Evolutionary conservation across 345 rosid species (phyloP).

Genomic region (Xanthoceras sorbifolium): DNA sequence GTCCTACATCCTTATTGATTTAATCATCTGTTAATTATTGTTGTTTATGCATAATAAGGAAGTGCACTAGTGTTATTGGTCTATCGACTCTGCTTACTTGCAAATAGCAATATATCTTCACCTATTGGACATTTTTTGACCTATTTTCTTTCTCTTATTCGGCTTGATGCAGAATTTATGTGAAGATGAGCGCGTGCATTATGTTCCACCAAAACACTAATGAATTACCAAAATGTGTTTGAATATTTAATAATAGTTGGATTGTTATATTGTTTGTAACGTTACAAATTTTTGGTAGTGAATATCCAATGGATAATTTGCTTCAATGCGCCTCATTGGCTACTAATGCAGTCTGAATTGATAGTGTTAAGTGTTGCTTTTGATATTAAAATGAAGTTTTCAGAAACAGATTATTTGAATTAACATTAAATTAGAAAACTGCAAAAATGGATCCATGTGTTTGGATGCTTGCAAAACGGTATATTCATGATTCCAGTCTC

Average conservation of each 20-base stretch:
- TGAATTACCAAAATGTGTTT: constrained; percentile 23
- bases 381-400: neutral
- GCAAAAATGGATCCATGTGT: too few species aligned
- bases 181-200: constrained; percentile 78
- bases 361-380: neutral
- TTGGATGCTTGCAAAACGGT: too few species aligned
- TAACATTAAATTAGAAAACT: too few species aligned
- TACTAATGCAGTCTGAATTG: neutral
- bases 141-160: neutral
- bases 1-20: neutral
- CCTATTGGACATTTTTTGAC: neutral
- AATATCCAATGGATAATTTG: neutral
- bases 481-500: too few species aligned
- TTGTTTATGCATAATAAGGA: neutral
- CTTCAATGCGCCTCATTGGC: neutral
- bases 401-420: neutral
- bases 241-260: neutral
- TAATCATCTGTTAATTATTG: neutral
- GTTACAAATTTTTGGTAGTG: neutral
- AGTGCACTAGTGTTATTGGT: neutral
- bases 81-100: neutral
- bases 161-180: constrained; percentile 62
- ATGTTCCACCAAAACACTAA: constrained; percentile 66
- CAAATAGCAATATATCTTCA: neutral
- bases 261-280: neutral